A percentile compares a stretch with the other conserved stretches of the same genome.
phyloP scores from a whole-genome alignment of 768 basidiomycete species.

The Infundibulicybe gibba region DNA sequence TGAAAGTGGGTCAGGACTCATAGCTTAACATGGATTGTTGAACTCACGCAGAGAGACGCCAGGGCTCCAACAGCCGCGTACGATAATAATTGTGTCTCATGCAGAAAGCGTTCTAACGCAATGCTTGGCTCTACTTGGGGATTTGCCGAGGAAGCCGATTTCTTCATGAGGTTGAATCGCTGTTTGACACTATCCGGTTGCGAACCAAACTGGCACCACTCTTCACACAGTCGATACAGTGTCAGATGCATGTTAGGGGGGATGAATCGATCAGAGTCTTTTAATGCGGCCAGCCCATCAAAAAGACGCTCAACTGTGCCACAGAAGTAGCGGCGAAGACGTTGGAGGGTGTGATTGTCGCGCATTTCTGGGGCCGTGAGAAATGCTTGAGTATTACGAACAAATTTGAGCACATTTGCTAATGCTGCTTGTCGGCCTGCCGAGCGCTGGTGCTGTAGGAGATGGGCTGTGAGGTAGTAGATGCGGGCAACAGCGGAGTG shows the following conservation, averaged over 20 bases:
- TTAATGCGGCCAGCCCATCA: conserved; percentile 64
- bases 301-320: conserved; percentile 85
- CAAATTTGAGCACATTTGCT: conserved; percentile 80
- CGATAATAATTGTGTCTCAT: conserved; percentile 70
- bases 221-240: conserved; percentile 83
- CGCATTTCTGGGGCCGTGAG: conserved; percentile 69
- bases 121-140: conserved; percentile 48
- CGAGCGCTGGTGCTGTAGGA: conserved; percentile 67
- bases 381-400: conserved; percentile 77
- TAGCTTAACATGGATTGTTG: not conserved
- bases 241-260: conserved; percentile 72
- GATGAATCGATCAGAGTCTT: conserved; percentile 75
- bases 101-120: conserved; percentile 56
- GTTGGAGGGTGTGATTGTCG: conserved; percentile 74
- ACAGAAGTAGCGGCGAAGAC: conserved; percentile 87
- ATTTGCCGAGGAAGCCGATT: conserved; percentile 55
- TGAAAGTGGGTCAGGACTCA: conserved; percentile 23
- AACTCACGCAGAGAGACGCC: conserved; percentile 83
- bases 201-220: conserved; percentile 88
- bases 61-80: conserved; percentile 84
- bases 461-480: conserved; percentile 80
- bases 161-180: conserved; percentile 68
- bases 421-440: conserved; percentile 70
- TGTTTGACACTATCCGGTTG: conserved; percentile 72
- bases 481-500: conserved; percentile 88